Percentiles rank a stretch among this genome's conserved stretches.
phyloP scores from a whole-genome alignment of 768 basidiomycete genomes.

The Lactifluus hygrophoroides region DNA sequence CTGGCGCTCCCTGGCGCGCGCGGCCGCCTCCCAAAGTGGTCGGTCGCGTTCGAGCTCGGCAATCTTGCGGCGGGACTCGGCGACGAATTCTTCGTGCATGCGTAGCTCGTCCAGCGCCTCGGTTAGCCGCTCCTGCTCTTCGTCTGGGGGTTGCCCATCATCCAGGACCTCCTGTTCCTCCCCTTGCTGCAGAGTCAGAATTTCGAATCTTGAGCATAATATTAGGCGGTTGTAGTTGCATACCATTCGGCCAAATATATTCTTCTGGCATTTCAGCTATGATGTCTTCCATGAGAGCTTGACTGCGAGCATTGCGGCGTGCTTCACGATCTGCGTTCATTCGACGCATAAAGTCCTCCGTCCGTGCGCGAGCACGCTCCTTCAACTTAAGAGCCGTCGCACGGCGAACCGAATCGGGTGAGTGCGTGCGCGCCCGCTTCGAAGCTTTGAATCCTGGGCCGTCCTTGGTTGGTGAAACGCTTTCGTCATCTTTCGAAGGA shows the following conservation, averaged over 20 bases:
- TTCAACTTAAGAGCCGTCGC: constrained; percentile 31
- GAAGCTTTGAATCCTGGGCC: constrained; percentile 10
- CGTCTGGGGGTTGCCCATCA: neutral
- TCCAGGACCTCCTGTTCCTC: neutral
- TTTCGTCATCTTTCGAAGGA: neutral
- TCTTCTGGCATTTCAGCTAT: constrained; percentile 20
- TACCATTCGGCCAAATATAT: neutral
- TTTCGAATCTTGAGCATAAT: too few relatives aligned
- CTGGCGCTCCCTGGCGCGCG: constrained; percentile 25
- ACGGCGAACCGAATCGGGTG: constrained; percentile 36
- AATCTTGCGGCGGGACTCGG: constrained; percentile 58
- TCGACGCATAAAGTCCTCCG: constrained; percentile 27
- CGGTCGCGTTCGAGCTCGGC: constrained; percentile 57
- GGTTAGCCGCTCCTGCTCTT: constrained; percentile 16
- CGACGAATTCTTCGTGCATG: constrained; percentile 37
- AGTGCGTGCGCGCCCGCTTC: constrained; percentile 46
- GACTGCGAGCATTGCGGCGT: constrained; percentile 32
- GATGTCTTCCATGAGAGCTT: constrained; percentile 35
- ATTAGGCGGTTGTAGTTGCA: neutral
- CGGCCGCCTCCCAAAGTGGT: constrained; percentile 52
- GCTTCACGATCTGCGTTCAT: constrained; percentile 30
- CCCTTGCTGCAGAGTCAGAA: neutral
- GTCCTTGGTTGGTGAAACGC: neutral
- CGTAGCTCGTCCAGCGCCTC: constrained; percentile 23
- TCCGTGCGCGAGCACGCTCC: constrained; percentile 37